Evolutionary conservation across 192 early-diverging fungal species (phyloP).

Genomic region (Geranomyces michiganensis): DNA sequence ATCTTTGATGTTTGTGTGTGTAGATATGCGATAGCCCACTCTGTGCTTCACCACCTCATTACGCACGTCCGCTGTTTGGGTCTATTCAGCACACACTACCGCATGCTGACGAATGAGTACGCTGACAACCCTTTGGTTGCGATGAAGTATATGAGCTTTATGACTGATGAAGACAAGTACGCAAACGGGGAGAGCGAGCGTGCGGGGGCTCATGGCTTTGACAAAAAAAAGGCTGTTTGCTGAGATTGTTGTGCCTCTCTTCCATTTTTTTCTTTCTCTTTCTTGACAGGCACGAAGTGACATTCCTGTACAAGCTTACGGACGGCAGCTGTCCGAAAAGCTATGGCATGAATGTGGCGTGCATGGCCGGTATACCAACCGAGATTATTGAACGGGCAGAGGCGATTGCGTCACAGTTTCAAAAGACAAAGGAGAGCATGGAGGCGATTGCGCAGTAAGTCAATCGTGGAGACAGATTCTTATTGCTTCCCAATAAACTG

Average conservation of each 20-base stretch:
- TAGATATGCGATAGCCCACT: constrained; percentile 85
- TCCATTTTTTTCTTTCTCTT: not conserved
- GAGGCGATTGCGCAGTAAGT: constrained; percentile 10
- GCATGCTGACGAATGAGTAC: constrained; percentile 87
- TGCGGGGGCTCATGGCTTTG: too few species aligned
- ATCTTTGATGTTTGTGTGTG: not conserved
- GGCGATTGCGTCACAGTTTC: constrained; percentile 12
- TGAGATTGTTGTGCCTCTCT: not conserved
- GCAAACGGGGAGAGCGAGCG: too few species aligned
- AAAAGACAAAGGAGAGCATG: constrained; percentile 15
- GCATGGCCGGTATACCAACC: constrained; percentile 89
- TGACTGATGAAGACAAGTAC: constrained; percentile 68
- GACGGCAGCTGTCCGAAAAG: constrained; percentile 87
- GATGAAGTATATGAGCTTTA: constrained; percentile 82
- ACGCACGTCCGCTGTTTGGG: constrained; percentile 83
- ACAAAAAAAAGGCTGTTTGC: not conserved
- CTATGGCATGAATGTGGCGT: constrained; percentile 98
- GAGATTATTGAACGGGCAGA: constrained; percentile 30
- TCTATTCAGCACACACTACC: constrained; percentile 96
- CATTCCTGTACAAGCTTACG: constrained; percentile 91
- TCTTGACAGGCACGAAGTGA: constrained; percentile 68
- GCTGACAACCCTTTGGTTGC: constrained; percentile 71
- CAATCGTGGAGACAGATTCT: too few species aligned
- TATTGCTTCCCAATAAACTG: not conserved
- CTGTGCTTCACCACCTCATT: constrained; percentile 84